These are phyloP conservation scores for Sanghuangporus baumii DNA, from an alignment of 1,284 basidiomycete genomes.

Conservation along the genomic window DNA sequence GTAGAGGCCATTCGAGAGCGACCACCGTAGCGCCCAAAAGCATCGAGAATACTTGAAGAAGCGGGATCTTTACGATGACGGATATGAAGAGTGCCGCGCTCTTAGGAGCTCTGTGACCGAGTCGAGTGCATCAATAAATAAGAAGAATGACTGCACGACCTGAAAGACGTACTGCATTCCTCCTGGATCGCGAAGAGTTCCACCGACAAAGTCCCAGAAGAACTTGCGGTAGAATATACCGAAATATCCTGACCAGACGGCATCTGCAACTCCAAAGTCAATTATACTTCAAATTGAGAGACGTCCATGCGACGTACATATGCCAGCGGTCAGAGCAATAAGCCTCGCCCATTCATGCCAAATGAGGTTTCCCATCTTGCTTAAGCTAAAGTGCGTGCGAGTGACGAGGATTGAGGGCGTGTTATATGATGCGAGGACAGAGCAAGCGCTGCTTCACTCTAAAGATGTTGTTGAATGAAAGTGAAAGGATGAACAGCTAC, in stretches of 20 bases:
- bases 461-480: constrained; percentile 26
- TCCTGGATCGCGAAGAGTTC: constrained; percentile 66
- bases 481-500: neutral
- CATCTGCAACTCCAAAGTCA: constrained; percentile 41
- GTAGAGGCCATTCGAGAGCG: constrained; percentile 63
- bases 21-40: constrained; percentile 51
- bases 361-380: constrained; percentile 71
- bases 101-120: constrained; percentile 50
- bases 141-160: neutral
- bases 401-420: constrained; percentile 19
- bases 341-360: constrained; percentile 79
- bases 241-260: constrained; percentile 74
- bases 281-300: constrained; percentile 5
- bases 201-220: constrained; percentile 82
- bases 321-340: constrained; percentile 63
- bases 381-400: constrained; percentile 11
- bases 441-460: constrained; percentile 29
- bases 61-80: constrained; percentile 68
- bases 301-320: constrained; percentile 52
- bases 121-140: neutral
- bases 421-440: constrained; percentile 19
- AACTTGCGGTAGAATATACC: constrained; percentile 83
- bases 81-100: constrained; percentile 58
- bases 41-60: constrained; percentile 66
- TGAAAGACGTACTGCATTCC: constrained; percentile 65